Conservation (phyloP, 495 filamentous ascomycete species). For the Lasiosphaeria ovina region DNA sequence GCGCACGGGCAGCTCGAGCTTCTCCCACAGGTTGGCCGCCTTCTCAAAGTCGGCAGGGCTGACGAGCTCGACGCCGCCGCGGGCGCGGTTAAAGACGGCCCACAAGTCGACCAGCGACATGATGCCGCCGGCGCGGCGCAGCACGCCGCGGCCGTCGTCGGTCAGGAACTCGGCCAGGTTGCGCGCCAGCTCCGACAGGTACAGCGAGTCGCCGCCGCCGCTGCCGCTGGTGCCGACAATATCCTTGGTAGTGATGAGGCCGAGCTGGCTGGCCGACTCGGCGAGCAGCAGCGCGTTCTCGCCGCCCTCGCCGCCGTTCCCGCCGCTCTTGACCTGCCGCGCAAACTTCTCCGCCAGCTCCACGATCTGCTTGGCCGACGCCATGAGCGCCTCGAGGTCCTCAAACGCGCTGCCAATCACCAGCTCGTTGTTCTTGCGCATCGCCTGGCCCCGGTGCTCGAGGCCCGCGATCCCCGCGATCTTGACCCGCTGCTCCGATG, state of each 20-base stretch:
- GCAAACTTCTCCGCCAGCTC: conserved; percentile 88
- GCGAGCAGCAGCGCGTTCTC: conserved; percentile 73
- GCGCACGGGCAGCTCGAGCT: conserved; percentile 80
- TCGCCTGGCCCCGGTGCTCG: conserved; percentile 76
- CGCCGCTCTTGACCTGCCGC: conserved; percentile 57
- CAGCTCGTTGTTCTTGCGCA: conserved; percentile 84
- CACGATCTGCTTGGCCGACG: conserved; percentile 92
- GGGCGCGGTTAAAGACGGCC: conserved; percentile 95
- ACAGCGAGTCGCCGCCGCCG: conserved; percentile 52
- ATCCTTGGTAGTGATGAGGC: conserved; percentile 90
- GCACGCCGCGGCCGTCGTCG: conserved; percentile 78
- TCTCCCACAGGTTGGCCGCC: conserved; percentile 84
- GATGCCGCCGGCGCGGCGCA: conserved; percentile 85
- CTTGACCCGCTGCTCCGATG: conserved; percentile 45
- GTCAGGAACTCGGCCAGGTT: conserved; percentile 93
- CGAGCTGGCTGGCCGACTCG: conserved; percentile 79
- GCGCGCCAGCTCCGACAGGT: conserved; percentile 76
- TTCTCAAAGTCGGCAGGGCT: conserved; percentile 90
- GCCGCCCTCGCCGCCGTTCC: conserved; percentile 57
- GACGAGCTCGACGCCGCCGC: conserved; percentile 91
- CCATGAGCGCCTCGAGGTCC: conserved; percentile 94
- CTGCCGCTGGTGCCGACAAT: conserved; percentile 55
- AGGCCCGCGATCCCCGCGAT: conserved; percentile 89
- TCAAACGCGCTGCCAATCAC: conserved; percentile 95
- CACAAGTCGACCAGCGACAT: conserved; percentile 94